Conservation (phyloP, 306 rosid species). For the Vigna unguiculata region DNA sequence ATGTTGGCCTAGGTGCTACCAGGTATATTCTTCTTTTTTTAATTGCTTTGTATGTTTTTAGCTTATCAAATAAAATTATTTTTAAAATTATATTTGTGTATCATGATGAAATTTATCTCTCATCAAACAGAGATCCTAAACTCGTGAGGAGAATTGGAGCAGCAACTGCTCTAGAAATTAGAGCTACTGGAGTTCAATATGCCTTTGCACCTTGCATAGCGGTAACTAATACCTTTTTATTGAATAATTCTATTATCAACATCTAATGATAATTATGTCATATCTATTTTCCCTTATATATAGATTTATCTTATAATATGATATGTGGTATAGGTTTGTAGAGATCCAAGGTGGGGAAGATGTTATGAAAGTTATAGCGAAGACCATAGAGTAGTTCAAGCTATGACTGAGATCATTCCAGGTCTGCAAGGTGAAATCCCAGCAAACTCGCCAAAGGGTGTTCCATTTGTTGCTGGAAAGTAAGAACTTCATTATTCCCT, state of each 20-base stretch:
- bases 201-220: too few species aligned
- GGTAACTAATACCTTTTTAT: neutral
- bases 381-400: too few species aligned
- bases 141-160: constrained; percentile 27
- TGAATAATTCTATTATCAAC: too few species aligned
- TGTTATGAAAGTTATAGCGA: too few species aligned
- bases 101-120: neutral
- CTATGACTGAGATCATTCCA: constrained; percentile 28
- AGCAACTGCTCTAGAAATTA: too few species aligned
- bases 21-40: constrained; percentile 71
- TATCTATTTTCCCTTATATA: too few species aligned
- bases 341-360: constrained; percentile 43
- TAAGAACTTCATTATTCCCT: constrained; percentile 7
- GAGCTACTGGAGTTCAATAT: too few species aligned
- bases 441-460: constrained; percentile 42
- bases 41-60: too few species aligned
- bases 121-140: constrained; percentile 45
- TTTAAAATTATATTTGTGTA: too few species aligned
- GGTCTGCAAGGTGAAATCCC: constrained; percentile 53
- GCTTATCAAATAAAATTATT: too few species aligned
- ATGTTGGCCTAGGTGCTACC: constrained; percentile 91
- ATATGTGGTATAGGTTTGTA: constrained; percentile 40
- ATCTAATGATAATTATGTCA: neutral
- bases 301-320: neutral
- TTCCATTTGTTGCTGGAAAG: constrained; percentile 51